A percentile compares a stretch with the other conserved stretches of the same genome.
phyloP scores from a whole-genome alignment of 2,329 filamentous ascomycete genomes.

The Xylariaceae sp. region DNA sequence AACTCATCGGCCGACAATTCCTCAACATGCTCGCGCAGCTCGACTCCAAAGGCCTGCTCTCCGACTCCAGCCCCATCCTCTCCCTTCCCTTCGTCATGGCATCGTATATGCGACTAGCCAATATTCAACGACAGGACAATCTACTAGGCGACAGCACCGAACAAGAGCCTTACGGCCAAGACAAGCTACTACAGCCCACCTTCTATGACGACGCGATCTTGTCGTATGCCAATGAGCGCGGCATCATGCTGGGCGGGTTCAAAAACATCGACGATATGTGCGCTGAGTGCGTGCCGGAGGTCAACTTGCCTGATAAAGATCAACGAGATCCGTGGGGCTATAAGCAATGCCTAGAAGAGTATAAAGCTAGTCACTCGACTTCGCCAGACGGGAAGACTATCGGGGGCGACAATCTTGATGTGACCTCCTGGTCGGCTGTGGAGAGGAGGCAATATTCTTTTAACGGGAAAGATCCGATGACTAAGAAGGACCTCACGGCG shows the following conservation, averaged over 20 bases:
- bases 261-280: slow-evolving; percentile 23
- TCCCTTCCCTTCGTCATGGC: slow-evolving; percentile 38
- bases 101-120: slow-evolving; percentile 28
- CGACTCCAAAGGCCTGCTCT: slow-evolving; percentile 31
- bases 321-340: slow-evolving; percentile 27
- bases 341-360: slow-evolving; percentile 19
- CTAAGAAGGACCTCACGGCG: slow-evolving; percentile 28
- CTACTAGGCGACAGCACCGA: slow-evolving; percentile 16
- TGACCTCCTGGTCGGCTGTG: slow-evolving; percentile 31
- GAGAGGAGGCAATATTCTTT: slow-evolving; percentile 32
- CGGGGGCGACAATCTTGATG: slow-evolving; percentile 37
- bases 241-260: slow-evolving; percentile 29
- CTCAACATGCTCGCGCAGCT: slow-evolving; percentile 37
- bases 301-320: slow-evolving; percentile 25
- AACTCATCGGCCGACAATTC: slow-evolving; percentile 33
- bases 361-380: slow-evolving; percentile 13
- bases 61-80: slow-evolving; percentile 32
- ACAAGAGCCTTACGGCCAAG: slow-evolving; percentile 16
- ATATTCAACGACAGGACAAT: slow-evolving; percentile 6
- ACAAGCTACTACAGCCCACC: slow-evolving; percentile 18
- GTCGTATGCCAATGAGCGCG: slow-evolving; percentile 33
- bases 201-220: slow-evolving; percentile 31
- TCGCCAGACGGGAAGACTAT: slow-evolving; percentile 17
- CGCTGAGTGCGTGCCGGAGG: slow-evolving; percentile 21
- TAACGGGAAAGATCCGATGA: slow-evolving; percentile 34